Evolutionary conservation across 78 protist genomes (phyloP).

Genomic region (Chrysochromulina parva): DNA sequence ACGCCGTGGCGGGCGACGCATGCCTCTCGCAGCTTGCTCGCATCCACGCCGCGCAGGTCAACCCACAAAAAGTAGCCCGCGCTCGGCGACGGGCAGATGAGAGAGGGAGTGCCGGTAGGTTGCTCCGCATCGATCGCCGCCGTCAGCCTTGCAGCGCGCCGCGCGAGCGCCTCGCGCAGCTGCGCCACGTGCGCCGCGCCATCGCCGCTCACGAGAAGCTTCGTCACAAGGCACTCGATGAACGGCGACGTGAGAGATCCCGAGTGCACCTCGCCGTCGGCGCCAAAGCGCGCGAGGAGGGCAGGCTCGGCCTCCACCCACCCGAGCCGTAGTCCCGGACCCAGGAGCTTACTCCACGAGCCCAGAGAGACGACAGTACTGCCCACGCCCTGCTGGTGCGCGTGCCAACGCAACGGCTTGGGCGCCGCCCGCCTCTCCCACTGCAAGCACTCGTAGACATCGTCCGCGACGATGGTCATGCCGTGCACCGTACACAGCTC

Average conservation of each 20-base stretch:
- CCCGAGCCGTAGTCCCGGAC: constrained; percentile 49
- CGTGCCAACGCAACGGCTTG: no score
- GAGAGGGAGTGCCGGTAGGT: not conserved
- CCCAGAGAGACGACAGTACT: not conserved
- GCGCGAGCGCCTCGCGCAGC: not conserved
- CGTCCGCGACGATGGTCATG: not conserved
- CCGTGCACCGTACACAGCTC: not conserved
- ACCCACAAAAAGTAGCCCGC: constrained; percentile 47
- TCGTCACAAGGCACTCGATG: not conserved
- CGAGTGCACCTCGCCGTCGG: not conserved
- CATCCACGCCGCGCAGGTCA: not conserved
- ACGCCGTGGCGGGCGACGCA: not conserved
- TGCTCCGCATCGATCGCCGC: not conserved
- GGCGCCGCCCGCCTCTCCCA: not conserved
- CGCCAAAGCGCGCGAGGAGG: not conserved
- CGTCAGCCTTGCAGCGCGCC: not conserved
- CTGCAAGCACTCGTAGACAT: constrained; percentile 26
- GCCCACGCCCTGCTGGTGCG: not conserved
- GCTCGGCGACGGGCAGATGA: not conserved
- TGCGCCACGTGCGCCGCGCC: not conserved
- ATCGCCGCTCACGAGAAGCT: not conserved
- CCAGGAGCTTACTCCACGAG: constrained; percentile 18
- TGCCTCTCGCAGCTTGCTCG: not conserved
- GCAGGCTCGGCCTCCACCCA: constrained; percentile 36
- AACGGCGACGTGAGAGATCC: not conserved